Percentiles rank a stretch among this genome's conserved stretches.
phyloP scores from a whole-genome alignment of 805 yeast species.

The Teunomyces tritomae region DNA sequence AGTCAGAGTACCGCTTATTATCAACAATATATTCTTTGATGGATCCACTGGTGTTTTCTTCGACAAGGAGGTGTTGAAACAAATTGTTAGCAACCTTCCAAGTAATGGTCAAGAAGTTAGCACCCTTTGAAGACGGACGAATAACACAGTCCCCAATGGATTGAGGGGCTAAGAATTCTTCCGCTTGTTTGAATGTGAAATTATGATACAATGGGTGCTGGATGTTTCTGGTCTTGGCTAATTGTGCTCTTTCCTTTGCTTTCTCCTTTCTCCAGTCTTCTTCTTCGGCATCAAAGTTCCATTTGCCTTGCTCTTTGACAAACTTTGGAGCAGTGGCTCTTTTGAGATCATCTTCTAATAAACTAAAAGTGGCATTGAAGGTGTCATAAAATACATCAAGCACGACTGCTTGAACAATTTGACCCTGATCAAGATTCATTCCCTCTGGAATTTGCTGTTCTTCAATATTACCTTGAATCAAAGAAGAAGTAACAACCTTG shows the following conservation, averaged over 20 bases:
- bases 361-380: constrained; percentile 70
- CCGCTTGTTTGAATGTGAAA: constrained; percentile 84
- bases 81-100: constrained; percentile 93
- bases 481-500: constrained; percentile 40
- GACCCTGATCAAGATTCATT: constrained; percentile 54
- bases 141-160: constrained; percentile 90
- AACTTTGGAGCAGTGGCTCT: constrained; percentile 48
- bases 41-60: constrained; percentile 67
- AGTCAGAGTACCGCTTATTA: constrained; percentile 68
- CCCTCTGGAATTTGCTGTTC: constrained; percentile 46
- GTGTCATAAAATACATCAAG: constrained; percentile 66
- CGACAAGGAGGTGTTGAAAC: constrained; percentile 87
- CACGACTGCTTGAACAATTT: constrained; percentile 83
- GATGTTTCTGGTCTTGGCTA: constrained; percentile 70
- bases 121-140: constrained; percentile 90
- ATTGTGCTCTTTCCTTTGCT: constrained; percentile 62
- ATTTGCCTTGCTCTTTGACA: constrained; percentile 57
- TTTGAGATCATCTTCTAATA: constrained; percentile 63
- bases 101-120: constrained; percentile 84
- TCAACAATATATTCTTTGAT: constrained; percentile 59
- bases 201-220: constrained; percentile 90
- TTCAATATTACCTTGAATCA: constrained; percentile 43
- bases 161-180: constrained; percentile 84
- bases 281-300: constrained; percentile 79
- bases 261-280: constrained; percentile 58